phyloP scores from a whole-genome alignment of 2,329 filamentous ascomycete genomes.

The Fusarium pseudoanthophilum region DNA sequence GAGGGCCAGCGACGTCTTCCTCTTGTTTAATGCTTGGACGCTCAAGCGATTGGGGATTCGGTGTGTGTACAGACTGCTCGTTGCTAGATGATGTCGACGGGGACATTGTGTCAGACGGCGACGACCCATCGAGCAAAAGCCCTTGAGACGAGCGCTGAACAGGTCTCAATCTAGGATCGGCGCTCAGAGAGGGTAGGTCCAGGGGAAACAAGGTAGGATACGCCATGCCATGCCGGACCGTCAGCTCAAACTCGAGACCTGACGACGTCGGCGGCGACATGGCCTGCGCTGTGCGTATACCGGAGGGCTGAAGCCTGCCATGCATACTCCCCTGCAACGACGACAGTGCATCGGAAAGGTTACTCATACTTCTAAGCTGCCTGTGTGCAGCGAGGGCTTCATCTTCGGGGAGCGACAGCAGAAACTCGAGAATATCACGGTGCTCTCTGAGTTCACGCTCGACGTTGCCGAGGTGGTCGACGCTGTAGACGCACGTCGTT shows the following conservation, averaged over 20 bases:
- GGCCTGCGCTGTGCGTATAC: conserved; percentile 11
- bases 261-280: conserved; percentile 29
- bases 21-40: neutral
- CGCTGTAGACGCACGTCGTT: conserved; percentile 15
- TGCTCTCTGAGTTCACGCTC: conserved; percentile 26
- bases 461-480: conserved; percentile 20
- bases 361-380: neutral
- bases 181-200: conserved; percentile 10
- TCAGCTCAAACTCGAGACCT: conserved; percentile 37
- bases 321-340: conserved; percentile 27
- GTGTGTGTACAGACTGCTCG: conserved; percentile 14
- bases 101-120: conserved; percentile 22
- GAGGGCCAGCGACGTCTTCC: neutral
- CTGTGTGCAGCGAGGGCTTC: conserved; percentile 13
- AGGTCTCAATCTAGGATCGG: conserved; percentile 8
- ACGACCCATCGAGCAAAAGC: conserved; percentile 2
- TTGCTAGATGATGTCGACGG: conserved; percentile 14
- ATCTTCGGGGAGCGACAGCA: conserved; percentile 13
- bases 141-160: neutral
- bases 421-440: conserved; percentile 19
- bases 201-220: conserved; percentile 31
- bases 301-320: conserved; percentile 22
- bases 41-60: neutral
- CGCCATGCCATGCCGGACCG: conserved; percentile 20
- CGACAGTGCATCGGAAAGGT: conserved; percentile 7